phyloP scores from a whole-genome alignment of 768 basidiomycete species.

The Porphyrellus cyaneotinctus region DNA sequence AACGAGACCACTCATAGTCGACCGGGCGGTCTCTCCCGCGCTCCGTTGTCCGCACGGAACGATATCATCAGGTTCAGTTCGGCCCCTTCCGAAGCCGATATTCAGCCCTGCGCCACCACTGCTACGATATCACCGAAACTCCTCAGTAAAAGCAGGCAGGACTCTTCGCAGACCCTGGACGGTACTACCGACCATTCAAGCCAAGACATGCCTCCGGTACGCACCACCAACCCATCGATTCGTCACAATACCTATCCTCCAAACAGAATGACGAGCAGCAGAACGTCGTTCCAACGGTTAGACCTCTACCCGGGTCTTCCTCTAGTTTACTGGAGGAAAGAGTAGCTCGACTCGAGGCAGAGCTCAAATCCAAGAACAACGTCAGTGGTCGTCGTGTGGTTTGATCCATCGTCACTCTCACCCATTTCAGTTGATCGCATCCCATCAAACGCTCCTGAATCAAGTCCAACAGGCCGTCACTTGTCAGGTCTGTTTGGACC shows the following conservation, averaged over 20 bases:
- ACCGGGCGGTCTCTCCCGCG: conserved; percentile 10
- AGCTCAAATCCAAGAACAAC: conserved; percentile 38
- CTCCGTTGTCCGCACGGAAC: conserved; percentile 23
- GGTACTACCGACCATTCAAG: not conserved
- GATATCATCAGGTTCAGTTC: conserved; percentile 27
- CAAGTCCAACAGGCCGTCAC: conserved; percentile 61
- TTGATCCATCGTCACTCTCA: not conserved
- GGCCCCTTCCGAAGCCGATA: conserved; percentile 11
- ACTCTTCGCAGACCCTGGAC: not conserved
- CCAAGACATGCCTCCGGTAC: conserved; percentile 16
- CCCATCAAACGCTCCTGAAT: conserved; percentile 50
- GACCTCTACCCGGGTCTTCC: not conserved
- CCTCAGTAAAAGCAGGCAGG: not conserved
- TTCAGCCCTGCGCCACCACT: not conserved
- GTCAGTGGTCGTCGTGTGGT: conserved; percentile 28
- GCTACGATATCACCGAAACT: conserved; percentile 1
- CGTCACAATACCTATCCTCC: conserved; percentile 5
- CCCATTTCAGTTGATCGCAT: conserved; percentile 40
- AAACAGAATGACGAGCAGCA: conserved; percentile 7
- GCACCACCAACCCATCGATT: not conserved
- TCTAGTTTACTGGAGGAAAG: conserved; percentile 12
- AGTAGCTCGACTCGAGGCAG: conserved; percentile 41
- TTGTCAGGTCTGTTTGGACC: conserved; percentile 77
- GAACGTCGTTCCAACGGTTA: not conserved
- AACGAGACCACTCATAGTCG: conserved; percentile 6